phyloP scores from a whole-genome alignment of 805 yeast species.

The Hanseniaspora taiwanica region DNA sequence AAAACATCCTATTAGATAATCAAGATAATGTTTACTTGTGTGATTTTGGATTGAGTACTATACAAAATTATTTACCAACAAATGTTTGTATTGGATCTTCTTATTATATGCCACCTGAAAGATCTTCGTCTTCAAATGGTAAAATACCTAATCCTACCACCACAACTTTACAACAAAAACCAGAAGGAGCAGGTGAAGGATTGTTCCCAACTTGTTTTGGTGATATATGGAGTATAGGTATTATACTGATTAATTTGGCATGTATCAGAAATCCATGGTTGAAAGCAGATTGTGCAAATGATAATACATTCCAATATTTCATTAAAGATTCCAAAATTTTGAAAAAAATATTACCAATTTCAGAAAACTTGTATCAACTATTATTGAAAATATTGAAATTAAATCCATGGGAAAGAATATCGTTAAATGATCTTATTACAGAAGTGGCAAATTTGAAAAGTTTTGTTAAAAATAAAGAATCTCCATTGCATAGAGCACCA shows the following conservation, averaged over 20 bases:
- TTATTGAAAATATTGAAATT: slow-evolving; percentile 24
- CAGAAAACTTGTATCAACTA: slow-evolving; percentile 43
- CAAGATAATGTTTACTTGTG: slow-evolving; percentile 44
- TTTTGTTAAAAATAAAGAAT: background rate
- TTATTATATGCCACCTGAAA: slow-evolving; percentile 89
- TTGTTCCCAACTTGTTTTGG: slow-evolving; percentile 56
- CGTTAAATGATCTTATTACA: background rate
- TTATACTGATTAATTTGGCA: slow-evolving; percentile 64
- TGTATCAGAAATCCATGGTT: slow-evolving; percentile 89
- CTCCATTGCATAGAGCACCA: background rate
- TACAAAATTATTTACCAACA: slow-evolving; percentile 40
- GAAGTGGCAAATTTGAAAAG: background rate
- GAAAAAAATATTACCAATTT: slow-evolving; percentile 58
- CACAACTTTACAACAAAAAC: no score
- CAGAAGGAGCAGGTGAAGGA: slow-evolving; percentile 12
- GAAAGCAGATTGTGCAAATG: slow-evolving; percentile 50
- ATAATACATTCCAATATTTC: slow-evolving; percentile 53
- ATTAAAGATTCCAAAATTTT: slow-evolving; percentile 42
- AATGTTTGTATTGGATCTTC: slow-evolving; percentile 76
- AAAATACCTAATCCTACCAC: no score
- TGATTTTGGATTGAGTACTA: slow-evolving; percentile 84
- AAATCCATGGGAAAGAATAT: slow-evolving; percentile 23
- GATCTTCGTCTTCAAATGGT: slow-evolving; percentile 29
- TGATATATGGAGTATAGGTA: slow-evolving; percentile 80
- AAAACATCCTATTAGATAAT: slow-evolving; percentile 69